Conservation (phyloP, 805 yeast genomes). For the Saccharomyces mikatae region DNA sequence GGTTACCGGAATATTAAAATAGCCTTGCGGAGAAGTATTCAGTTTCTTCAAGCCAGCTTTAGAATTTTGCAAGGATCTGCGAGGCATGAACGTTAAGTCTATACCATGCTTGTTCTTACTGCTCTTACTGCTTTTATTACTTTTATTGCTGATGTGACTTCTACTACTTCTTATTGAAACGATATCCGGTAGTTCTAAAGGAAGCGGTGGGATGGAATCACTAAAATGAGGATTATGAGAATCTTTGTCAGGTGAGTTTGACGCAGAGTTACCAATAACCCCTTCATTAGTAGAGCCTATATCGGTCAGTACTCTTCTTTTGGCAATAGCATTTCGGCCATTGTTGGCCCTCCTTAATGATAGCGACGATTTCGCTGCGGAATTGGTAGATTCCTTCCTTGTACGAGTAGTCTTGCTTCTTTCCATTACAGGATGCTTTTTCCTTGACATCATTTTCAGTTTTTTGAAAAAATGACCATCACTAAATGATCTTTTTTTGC, state of each 20-base stretch:
- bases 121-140: slow-evolving; percentile 2
- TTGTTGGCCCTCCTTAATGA: slow-evolving; percentile 10
- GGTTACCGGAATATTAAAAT: slow-evolving; percentile 18
- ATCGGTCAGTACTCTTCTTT: slow-evolving; percentile 12
- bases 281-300: neutral
- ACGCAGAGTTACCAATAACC: neutral
- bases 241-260: neutral
- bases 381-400: neutral
- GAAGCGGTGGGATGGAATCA: neutral
- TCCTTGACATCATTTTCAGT: neutral
- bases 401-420: neutral
- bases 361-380: slow-evolving; percentile 5
- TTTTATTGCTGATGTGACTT: slow-evolving; percentile 6
- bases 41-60: slow-evolving; percentile 12
- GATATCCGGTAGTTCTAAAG: slow-evolving; percentile 21
- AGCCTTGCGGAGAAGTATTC: slow-evolving; percentile 8
- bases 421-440: neutral
- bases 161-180: slow-evolving; percentile 16
- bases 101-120: slow-evolving; percentile 2
- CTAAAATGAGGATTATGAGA: neutral
- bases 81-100: slow-evolving; percentile 8
- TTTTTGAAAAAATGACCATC: slow-evolving; percentile 4
- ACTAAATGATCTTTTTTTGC: slow-evolving; percentile 8
- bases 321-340: slow-evolving; percentile 16
- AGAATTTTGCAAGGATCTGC: slow-evolving; percentile 19